Base-by-base conservation (phyloP, 306 rosid genomes). In the Sicyos baderoa region DNA sequence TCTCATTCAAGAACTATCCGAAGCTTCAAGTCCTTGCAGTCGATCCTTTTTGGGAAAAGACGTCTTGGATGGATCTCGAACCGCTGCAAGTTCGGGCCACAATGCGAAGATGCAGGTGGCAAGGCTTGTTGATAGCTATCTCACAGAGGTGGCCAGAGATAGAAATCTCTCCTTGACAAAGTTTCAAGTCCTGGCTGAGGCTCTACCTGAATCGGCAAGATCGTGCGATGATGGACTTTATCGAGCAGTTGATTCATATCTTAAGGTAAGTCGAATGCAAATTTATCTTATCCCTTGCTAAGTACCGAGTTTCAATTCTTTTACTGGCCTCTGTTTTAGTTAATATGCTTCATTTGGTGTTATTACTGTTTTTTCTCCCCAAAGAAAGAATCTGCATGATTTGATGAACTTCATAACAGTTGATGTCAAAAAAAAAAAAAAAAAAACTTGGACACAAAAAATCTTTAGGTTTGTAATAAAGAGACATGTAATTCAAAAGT, bases 151-250 rank as follows among this genome's bases (percentile, higher is more conserved):
- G 15, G 89, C 99, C 23, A 85, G 95, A 79, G 97, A 94, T 74
- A 79, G 96, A 78, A 86, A 81, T 79, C 97, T 94, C 69, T 84
- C 97, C 71, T 81, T 94, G 72, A 94, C 99, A 21, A 94, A 94
- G 86, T 94, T 94, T 81, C 99, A 94, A 79, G 99, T 90, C 1
- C 88, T 94, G 59, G 97, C 97, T 4, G 99, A 94, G 83, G 97
- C 99, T 71, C 84, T 94, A 83, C 99, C 99, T 16, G 97, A 94
- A 47, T 85, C 95, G 54, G 91, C 99, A 66, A 81, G 99, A 81
- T 86, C 89, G 71, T 90, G 95, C 9, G 99, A 94, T 55, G 99
- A 94, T 77, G 99, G 99, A 60, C 97, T 90, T 53, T 94, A 94
- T 75, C 86, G 99, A 76, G 99, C 99, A 7, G 77, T 94, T 37